Evolutionary conservation across 768 basidiomycete species (phyloP).

Genomic region (Boletus rubropictus): DNA sequence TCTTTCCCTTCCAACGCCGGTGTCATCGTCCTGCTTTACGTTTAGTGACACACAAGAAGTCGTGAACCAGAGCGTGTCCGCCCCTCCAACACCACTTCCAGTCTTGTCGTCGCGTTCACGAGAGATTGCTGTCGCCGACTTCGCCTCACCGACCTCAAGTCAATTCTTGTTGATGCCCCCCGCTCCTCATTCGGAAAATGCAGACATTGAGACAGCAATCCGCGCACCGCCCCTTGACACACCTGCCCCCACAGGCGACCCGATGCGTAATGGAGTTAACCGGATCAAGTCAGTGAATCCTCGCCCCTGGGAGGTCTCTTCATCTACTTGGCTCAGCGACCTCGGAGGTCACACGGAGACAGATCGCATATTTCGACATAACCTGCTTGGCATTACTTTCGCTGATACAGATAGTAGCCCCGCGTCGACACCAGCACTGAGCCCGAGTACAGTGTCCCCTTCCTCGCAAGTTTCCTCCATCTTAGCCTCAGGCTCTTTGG

Average conservation of each 20-base stretch:
- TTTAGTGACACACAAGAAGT: slow-evolving; percentile 15
- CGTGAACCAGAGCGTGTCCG: slow-evolving; percentile 2
- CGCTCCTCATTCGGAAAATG: slow-evolving; percentile 14
- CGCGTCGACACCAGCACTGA: slow-evolving; percentile 22
- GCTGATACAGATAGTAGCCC: slow-evolving; percentile 18
- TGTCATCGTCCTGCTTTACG: slow-evolving; percentile 27
- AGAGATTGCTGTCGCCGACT: slow-evolving; percentile 6
- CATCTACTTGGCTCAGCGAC: slow-evolving; percentile 30
- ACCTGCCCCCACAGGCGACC: slow-evolving; percentile 2
- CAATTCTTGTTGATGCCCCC: slow-evolving; percentile 26
- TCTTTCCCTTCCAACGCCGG: slow-evolving; percentile 20
- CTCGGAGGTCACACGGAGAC: slow-evolving; percentile 30
- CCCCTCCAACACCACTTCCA: slow-evolving; percentile 8
- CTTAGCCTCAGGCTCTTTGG: slow-evolving; percentile 9
- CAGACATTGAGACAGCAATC: slow-evolving; percentile 8
- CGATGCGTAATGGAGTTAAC: slow-evolving; percentile 5
- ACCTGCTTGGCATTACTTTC: slow-evolving; percentile 13
- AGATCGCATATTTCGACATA: slow-evolving; percentile 27
- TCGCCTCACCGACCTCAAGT: slow-evolving; percentile 27
- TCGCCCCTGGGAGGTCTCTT: slow-evolving; percentile 16
- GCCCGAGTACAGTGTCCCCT: slow-evolving; percentile 20
- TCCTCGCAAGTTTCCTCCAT: slow-evolving; percentile 14
- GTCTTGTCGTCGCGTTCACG: slow-evolving; percentile 3
- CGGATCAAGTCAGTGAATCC: slow-evolving; percentile 12
- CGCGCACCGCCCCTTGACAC: slow-evolving; percentile 11